Conservation (phyloP, 495 filamentous ascomycete genomes). For the Copromyces sp. region DNA sequence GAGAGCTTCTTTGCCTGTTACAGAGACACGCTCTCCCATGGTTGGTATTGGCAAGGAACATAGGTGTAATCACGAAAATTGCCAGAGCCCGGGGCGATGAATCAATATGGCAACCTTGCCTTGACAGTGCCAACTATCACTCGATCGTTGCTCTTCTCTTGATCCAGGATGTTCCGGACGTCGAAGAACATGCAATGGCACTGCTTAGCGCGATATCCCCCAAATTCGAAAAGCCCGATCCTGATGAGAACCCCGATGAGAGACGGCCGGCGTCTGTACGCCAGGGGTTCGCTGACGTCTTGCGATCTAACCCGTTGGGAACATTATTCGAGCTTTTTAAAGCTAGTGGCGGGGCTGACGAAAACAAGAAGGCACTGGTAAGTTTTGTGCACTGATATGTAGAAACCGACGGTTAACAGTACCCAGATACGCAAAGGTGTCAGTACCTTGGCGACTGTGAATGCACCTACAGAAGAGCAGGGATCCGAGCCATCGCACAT, state of each 20-base stretch:
- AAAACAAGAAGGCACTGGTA: conserved; percentile 44
- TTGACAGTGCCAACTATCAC: conserved; percentile 59
- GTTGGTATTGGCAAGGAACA: conserved; percentile 66
- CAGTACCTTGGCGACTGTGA: conserved; percentile 53
- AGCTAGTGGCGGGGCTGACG: conserved; percentile 57
- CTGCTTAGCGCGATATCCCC: conserved; percentile 54
- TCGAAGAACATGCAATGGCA: conserved; percentile 58
- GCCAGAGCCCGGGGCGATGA: conserved; percentile 57
- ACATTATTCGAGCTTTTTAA: conserved; percentile 80
- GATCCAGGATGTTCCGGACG: conserved; percentile 55
- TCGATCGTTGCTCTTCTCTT: conserved; percentile 72
- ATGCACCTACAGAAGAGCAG: conserved; percentile 37
- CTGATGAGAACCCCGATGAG: not conserved
- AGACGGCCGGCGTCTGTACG: not conserved
- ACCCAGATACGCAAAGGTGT: conserved; percentile 51
- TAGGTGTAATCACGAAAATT: conserved; percentile 70
- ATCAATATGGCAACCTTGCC: conserved; percentile 27
- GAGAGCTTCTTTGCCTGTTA: conserved; percentile 63
- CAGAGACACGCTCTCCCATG: conserved; percentile 76
- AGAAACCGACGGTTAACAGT: conserved; percentile 9
- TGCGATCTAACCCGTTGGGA: conserved; percentile 63
- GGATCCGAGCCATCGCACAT: conserved; percentile 45
- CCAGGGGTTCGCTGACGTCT: conserved; percentile 48
- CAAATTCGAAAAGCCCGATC: conserved; percentile 49
- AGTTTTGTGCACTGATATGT: not conserved